A percentile compares a stretch with the other conserved stretches of the same genome.
Conservation (phyloP, 306 rosid genomes). For the Dalbergia cultrata region DNA sequence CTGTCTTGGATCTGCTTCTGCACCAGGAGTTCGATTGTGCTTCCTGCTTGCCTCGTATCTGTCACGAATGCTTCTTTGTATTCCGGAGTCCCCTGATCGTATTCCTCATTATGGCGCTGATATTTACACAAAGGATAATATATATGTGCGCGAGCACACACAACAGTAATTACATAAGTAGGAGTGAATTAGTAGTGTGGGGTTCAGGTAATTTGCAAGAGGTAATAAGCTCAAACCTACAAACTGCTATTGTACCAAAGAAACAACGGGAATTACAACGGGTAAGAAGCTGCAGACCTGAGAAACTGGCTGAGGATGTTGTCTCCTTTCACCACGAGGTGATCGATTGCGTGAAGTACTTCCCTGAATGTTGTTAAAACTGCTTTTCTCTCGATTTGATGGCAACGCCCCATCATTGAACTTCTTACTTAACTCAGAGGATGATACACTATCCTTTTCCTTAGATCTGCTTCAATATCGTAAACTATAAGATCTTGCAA, state of each 20-base stretch:
- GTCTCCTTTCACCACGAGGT: constrained; percentile 45
- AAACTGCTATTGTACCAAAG: neutral
- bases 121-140: constrained; percentile 8
- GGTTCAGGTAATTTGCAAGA: neutral
- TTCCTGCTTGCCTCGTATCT: constrained; percentile 26
- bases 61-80: constrained; percentile 19
- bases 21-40: constrained; percentile 31
- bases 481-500: constrained; percentile 47
- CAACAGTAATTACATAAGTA: constrained; percentile 11
- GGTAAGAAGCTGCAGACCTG: constrained; percentile 57
- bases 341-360: constrained; percentile 46
- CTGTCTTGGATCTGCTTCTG: constrained; percentile 43
- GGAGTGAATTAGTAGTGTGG: neutral
- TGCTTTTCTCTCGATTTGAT: constrained; percentile 46
- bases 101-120: constrained; percentile 21
- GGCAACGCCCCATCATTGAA: constrained; percentile 34
- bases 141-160: neutral
- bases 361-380: constrained; percentile 43
- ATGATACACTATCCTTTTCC: constrained; percentile 43
- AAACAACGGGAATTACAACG: neutral
- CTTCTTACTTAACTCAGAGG: constrained; percentile 40
- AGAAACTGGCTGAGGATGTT: constrained; percentile 53
- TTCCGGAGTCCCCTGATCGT: constrained; percentile 39
- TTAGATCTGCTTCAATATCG: constrained; percentile 33
- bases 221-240: neutral